Base-by-base conservation (phyloP, 164 flowering plant species). In the Euptelea pleiosperma region DNA sequence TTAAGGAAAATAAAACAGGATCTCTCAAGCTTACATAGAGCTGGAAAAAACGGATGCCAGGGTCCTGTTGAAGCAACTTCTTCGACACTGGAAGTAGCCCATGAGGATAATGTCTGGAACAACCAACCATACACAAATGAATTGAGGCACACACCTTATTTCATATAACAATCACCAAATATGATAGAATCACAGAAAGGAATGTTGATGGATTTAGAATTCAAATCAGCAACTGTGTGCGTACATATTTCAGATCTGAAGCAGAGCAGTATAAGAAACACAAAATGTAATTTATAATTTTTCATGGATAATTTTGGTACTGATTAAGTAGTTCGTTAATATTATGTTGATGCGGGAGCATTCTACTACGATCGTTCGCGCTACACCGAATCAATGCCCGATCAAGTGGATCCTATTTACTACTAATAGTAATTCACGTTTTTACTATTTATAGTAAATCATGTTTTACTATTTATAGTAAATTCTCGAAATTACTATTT, bases 51-150 rank as follows among this genome's bases (percentile, higher is more conserved):
- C 91, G 93, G 63, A 84, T 77, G 47, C 94, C 94, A 43, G 87
- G n/a, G 87, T 46, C 94, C 91, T 1, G 94, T 84, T 28, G 94
- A 84, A 52, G 98, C 88, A 64, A 88, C 94, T 70, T 91, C 98
- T 65, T 88, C 96, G 26, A 84, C 89, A 66, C 91, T 91, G 42
- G 87, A 91, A 55, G 98, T 91, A 57, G 84, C 78, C 91, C 86
- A 88, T 33, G 94, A 79, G 26, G 98, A 91, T 34, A 91, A 45
- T 37, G 91, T 86, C 97, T 90, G 73, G 21, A 63, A 57, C 43
- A 71, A 52, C 2, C 54, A 64, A 63, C 41, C 26, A 68, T 16
- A 7, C 45, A 57, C 25, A 8, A 36, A 51, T 29, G 4, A 26
- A 37, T 22, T 16, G 31, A 35, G 44, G 26, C 14, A 52, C 11